A percentile compares a stretch with the other conserved stretches of the same genome.
Conservation (phyloP, 1,284 basidiomycete species). For the Ceratorhiza oryzae-sativae region DNA sequence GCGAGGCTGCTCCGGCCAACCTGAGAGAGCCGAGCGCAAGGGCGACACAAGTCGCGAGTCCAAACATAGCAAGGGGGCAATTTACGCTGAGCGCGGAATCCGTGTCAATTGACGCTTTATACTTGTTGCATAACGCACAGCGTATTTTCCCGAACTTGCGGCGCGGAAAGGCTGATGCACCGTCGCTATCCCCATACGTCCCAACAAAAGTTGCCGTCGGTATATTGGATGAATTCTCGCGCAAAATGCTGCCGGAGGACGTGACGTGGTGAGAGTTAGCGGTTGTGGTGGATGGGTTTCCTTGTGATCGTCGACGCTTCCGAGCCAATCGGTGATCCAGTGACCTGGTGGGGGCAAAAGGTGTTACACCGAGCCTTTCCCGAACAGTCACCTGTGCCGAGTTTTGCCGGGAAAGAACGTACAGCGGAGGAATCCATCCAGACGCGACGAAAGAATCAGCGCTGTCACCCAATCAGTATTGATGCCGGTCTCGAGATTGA, state of each 20-base stretch:
- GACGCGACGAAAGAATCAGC: no score
- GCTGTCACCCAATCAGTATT: no score
- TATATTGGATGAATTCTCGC: neutral
- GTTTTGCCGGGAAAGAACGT: conserved; percentile 10
- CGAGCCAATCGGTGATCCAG: neutral
- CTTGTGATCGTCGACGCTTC: neutral
- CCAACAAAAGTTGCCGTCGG: no score
- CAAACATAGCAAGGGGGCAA: neutral
- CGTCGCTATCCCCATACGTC: neutral
- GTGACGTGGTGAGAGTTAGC: neutral
- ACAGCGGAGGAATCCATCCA: neutral
- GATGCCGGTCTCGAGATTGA: no score
- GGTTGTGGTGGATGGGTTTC: neutral
- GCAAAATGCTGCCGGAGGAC: neutral
- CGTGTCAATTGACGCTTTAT: neutral
- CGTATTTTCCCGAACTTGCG: neutral
- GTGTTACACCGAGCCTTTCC: conserved; percentile 5
- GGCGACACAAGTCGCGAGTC: conserved; percentile 6
- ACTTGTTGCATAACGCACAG: neutral
- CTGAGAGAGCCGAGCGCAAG: neutral
- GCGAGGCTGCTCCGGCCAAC: conserved; percentile 14
- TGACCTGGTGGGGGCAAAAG: neutral
- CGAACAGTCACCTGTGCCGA: conserved; percentile 9
- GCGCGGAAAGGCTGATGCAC: neutral
- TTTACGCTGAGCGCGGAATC: neutral